Evolutionary conservation across 495 filamentous ascomycete genomes (phyloP).

Genomic region (Penicillium verhagenii): DNA sequence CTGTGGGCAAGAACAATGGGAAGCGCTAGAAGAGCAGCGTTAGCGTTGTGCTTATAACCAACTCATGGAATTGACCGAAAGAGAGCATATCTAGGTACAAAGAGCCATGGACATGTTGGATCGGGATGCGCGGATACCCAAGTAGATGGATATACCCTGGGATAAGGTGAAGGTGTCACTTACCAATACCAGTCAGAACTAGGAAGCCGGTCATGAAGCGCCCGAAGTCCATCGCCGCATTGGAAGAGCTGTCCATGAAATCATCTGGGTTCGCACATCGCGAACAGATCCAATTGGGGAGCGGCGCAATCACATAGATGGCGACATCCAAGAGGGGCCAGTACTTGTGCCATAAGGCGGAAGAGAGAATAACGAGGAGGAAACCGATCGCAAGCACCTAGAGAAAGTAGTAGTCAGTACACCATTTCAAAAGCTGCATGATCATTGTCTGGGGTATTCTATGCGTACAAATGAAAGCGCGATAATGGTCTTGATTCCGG

Average conservation of each 20-base stretch:
- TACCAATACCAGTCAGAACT: conserved; percentile 98
- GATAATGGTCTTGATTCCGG: conserved; percentile 97
- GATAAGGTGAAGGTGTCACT: conserved; percentile 29
- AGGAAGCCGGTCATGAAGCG: conserved; percentile 93
- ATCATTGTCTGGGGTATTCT: neutral
- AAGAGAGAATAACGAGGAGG: conserved; percentile 97
- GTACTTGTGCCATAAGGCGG: conserved; percentile 90
- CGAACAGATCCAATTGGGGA: conserved; percentile 94
- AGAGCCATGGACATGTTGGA: neutral
- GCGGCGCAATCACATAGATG: conserved; percentile 88
- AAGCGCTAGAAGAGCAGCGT: conserved; percentile 60
- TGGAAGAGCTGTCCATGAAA: conserved; percentile 84
- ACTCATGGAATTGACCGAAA: neutral
- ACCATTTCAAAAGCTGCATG: neutral
- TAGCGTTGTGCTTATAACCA: conserved; percentile 10
- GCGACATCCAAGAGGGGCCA: conserved; percentile 91
- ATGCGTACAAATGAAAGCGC: conserved; percentile 85
- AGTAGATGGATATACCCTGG: neutral
- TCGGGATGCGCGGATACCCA: neutral
- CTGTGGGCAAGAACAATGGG: conserved; percentile 87
- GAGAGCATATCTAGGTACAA: too few relatives aligned
- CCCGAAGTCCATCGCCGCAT: conserved; percentile 83
- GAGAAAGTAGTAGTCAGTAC: conserved; percentile 19
- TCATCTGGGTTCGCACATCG: conserved; percentile 92
- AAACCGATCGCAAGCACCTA: conserved; percentile 96